phyloP scores from a whole-genome alignment of 2,329 filamentous ascomycete species.

The Exophiala bonariae region DNA sequence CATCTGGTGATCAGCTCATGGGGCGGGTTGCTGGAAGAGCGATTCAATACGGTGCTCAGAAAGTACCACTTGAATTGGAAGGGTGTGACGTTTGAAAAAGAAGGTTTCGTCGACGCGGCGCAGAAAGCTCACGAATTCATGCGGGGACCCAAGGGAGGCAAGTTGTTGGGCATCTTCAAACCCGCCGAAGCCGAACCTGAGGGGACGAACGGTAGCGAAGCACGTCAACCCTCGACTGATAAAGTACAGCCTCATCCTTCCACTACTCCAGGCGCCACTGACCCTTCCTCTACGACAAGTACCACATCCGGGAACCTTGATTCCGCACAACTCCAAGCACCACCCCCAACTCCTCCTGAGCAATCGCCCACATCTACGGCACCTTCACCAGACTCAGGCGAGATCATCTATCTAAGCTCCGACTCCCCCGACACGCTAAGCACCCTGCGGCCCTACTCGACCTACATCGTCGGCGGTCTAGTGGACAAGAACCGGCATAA shows the following conservation, averaged over 20 bases:
- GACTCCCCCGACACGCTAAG: constrained; percentile 86
- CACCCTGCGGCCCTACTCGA: constrained; percentile 80
- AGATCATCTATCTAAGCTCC: constrained; percentile 84
- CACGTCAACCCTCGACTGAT: not conserved
- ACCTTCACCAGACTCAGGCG: constrained; percentile 39
- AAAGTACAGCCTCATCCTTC: not conserved
- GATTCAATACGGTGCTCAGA: constrained; percentile 74
- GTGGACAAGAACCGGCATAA: constrained; percentile 98
- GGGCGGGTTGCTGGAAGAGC: constrained; percentile 71
- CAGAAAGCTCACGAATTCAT: constrained; percentile 68
- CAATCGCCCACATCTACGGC: not conserved
- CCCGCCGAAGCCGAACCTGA: not conserved
- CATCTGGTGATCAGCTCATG: constrained; percentile 80
- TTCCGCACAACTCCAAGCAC: constrained; percentile 9
- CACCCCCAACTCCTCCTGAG: not conserved
- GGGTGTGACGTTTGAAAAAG: constrained; percentile 60
- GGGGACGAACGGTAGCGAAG: not conserved
- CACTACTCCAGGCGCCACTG: not conserved
- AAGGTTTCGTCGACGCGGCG: constrained; percentile 71
- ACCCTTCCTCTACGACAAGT: too few species aligned
- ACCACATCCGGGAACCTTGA: not conserved
- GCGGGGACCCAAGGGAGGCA: constrained; percentile 56
- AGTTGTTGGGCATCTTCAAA: constrained; percentile 58
- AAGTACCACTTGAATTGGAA: constrained; percentile 78
- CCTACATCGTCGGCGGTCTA: constrained; percentile 89